Percentiles rank a stretch among this genome's conserved stretches.
These are phyloP conservation scores for Nevesoporus exiguus DNA, from an alignment of 768 basidiomycete species.

Conservation along the genomic window DNA sequence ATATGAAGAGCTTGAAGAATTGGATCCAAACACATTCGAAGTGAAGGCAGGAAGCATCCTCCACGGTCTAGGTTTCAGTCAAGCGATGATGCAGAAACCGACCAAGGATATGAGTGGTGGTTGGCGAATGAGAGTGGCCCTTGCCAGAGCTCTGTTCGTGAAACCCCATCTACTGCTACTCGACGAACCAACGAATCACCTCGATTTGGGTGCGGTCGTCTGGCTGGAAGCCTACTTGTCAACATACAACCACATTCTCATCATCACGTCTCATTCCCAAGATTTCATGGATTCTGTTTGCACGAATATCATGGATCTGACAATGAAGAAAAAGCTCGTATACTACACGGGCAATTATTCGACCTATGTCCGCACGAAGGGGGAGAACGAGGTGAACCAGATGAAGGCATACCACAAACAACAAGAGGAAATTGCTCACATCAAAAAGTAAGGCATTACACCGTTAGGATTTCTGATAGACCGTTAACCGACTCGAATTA, in stretches of 20 bases:
- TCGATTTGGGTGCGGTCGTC: slow-evolving; percentile 96
- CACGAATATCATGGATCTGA: slow-evolving; percentile 98
- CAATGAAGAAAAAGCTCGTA: slow-evolving; percentile 84
- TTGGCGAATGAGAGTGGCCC: slow-evolving; percentile 98
- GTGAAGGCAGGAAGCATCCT: slow-evolving; percentile 93
- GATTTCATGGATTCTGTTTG: slow-evolving; percentile 99
- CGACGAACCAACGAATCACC: slow-evolving; percentile 90
- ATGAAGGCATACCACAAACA: slow-evolving; percentile 99
- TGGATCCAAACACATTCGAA: slow-evolving; percentile 95
- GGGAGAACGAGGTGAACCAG: slow-evolving; percentile 98
- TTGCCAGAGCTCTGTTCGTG: slow-evolving; percentile 92
- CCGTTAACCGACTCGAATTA: slow-evolving; percentile 24
- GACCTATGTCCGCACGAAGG: slow-evolving; percentile 93
- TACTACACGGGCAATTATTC: slow-evolving; percentile 97
- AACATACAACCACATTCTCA: slow-evolving; percentile 98
- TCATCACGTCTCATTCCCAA: slow-evolving; percentile 97
- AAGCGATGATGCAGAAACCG: slow-evolving; percentile 90
- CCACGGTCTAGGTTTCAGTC: slow-evolving; percentile 93
- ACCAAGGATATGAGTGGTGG: slow-evolving; percentile 99
- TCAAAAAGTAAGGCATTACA: slow-evolving; percentile 74
- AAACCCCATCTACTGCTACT: slow-evolving; percentile 94
- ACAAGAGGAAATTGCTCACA: slow-evolving; percentile 97
- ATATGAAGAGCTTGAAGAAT: slow-evolving; percentile 95
- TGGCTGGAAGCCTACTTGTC: slow-evolving; percentile 98
- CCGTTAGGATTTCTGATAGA: background rate